Conservation (phyloP, 2,329 filamentous ascomycete species). For the Cercospora brassicicola region DNA sequence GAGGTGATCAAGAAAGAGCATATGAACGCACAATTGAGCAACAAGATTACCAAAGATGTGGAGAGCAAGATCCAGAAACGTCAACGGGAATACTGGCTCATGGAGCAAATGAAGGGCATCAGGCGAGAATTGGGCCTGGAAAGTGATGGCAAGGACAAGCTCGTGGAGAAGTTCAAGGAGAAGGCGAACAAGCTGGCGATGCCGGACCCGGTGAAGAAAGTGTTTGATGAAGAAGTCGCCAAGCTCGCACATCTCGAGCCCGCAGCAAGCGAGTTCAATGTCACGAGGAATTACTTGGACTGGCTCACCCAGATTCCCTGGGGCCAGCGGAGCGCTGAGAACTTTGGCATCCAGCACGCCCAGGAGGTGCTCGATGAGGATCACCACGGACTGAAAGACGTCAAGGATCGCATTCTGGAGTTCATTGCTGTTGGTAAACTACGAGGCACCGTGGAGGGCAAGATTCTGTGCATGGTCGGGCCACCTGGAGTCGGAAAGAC, state of each 20-base stretch:
- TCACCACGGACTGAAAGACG: conserved; percentile 94
- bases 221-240: conserved; percentile 97
- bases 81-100: conserved; percentile 95
- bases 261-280: conserved; percentile 96
- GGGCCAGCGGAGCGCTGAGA: conserved; percentile 92
- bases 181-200: conserved; percentile 92
- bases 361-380: conserved; percentile 91
- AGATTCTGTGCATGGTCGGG: conserved; percentile 96
- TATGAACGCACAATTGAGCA: conserved; percentile 95
- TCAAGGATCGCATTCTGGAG: conserved; percentile 96
- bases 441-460: conserved; percentile 93
- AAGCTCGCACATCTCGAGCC: conserved; percentile 94
- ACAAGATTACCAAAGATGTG: conserved; percentile 96
- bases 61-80: conserved; percentile 96
- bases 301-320: conserved; percentile 98
- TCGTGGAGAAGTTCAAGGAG: conserved; percentile 96
- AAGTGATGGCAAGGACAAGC: conserved; percentile 95
- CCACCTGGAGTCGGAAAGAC: conserved; percentile 98
- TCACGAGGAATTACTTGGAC: conserved; percentile 95
- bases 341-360: conserved; percentile 91
- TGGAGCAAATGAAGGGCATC: conserved; percentile 99
- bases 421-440: conserved; percentile 98
- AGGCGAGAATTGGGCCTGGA: conserved; percentile 92
- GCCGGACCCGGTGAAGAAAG: conserved; percentile 94
- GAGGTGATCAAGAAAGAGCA: conserved; percentile 95